A percentile compares a stretch with the other conserved stretches of the same genome.
Conservation (phyloP, 257 asterid species). For the Plantago major region DNA sequence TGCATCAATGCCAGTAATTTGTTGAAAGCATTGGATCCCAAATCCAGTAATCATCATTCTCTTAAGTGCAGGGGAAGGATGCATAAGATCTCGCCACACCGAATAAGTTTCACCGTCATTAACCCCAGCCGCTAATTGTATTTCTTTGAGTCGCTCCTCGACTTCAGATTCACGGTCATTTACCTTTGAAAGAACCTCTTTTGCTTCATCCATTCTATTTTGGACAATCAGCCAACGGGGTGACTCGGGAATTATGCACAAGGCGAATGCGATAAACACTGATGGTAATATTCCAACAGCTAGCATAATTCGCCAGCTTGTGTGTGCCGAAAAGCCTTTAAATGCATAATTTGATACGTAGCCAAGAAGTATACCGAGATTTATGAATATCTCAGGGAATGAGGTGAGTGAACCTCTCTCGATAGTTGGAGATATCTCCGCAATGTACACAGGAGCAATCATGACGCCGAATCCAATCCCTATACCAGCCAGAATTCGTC, state of each 20-base stretch:
- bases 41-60: conserved; percentile 77
- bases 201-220: conserved; percentile 67
- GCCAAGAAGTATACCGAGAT: conserved; percentile 80
- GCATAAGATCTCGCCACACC: conserved; percentile 68
- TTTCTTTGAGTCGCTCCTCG: conserved; percentile 76
- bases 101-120: conserved; percentile 42
- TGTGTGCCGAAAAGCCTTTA: conserved; percentile 64
- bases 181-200: conserved; percentile 64
- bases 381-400: conserved; percentile 87
- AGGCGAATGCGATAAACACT: conserved; percentile 62
- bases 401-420: conserved; percentile 80
- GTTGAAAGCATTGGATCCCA: conserved; percentile 91
- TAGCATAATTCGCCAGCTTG: conserved; percentile 86
- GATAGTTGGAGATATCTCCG: conserved; percentile 80
- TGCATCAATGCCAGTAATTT: conserved; percentile 88
- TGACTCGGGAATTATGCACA: conserved; percentile 77
- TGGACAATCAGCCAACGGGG: conserved; percentile 85
- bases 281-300: conserved; percentile 85
- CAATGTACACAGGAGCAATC: conserved; percentile 92
- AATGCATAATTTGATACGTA: conserved; percentile 81
- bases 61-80: conserved; percentile 64
- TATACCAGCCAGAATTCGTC: conserved; percentile 73
- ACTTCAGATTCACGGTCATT: conserved; percentile 66
- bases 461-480: conserved; percentile 92
- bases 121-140: conserved; percentile 57